Evolutionary conservation across 2,329 filamentous ascomycete species (phyloP).

Genomic region (Trichoderma arundinaceum): DNA sequence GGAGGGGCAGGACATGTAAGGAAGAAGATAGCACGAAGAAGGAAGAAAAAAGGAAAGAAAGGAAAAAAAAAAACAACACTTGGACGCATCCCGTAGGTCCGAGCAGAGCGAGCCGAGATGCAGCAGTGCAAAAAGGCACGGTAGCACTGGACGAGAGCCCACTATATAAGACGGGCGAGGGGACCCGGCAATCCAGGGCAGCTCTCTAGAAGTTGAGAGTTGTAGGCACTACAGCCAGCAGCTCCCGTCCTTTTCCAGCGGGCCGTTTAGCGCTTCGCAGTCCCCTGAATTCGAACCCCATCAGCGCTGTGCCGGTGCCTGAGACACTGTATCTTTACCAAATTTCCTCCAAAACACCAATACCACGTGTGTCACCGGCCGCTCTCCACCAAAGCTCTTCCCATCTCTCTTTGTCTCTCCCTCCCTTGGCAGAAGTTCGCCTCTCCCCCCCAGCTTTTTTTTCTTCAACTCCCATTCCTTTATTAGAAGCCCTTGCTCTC

Average conservation of each 20-base stretch:
- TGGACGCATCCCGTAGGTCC: not conserved
- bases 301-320: too few species aligned
- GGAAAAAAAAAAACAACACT: not conserved
- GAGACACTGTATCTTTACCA: too few species aligned
- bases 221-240: not conserved
- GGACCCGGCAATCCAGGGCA: too few species aligned
- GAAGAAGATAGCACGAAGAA: not conserved
- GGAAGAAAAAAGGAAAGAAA: too few species aligned
- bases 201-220: too few species aligned
- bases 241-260: too few species aligned
- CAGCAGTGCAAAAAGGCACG: not conserved
- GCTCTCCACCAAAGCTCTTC: not conserved
- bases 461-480: not conserved
- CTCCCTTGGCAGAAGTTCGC: slow-evolving; percentile 7
- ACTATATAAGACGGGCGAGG: slow-evolving; percentile 17
- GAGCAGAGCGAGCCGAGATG: not conserved
- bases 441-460: not conserved
- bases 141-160: not conserved
- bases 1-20: not conserved
- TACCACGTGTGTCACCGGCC: slow-evolving; percentile 11
- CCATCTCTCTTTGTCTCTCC: slow-evolving; percentile 13
- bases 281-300: too few species aligned
- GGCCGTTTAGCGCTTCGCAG: too few species aligned
- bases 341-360: not conserved
- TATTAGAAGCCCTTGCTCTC: not conserved